Percentiles rank a stretch among this genome's conserved stretches.
Evolutionary conservation across 345 rosid genomes (phyloP).

Genomic region (Gossypium anomalum): DNA sequence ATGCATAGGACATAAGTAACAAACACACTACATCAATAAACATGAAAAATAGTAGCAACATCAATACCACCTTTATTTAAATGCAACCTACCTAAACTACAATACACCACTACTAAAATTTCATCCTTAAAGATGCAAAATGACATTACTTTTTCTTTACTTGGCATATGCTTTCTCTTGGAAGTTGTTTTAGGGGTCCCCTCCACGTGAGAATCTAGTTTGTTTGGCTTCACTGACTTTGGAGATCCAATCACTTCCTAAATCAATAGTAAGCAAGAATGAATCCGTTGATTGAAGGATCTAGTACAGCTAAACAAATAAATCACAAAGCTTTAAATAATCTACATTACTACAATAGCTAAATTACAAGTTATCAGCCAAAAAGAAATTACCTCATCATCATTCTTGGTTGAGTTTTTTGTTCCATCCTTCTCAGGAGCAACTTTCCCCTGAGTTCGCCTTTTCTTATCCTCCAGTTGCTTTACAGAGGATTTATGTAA

Average conservation of each 20-base stretch:
- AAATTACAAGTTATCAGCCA: slow-evolving; percentile 8
- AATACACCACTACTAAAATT: not conserved
- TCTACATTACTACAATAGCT: slow-evolving; percentile 2
- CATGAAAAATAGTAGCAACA: not conserved
- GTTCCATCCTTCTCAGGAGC: slow-evolving; percentile 36
- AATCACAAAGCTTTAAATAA: not conserved
- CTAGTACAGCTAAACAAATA: not conserved
- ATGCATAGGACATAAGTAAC: not conserved
- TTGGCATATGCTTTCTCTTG: slow-evolving; percentile 59
- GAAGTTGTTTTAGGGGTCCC: slow-evolving; percentile 51
- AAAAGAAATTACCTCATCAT: slow-evolving; percentile 38
- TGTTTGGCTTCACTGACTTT: slow-evolving; percentile 46
- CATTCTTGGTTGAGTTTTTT: slow-evolving; percentile 44
- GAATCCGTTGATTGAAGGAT: not conserved
- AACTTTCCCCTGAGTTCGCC: slow-evolving; percentile 41
- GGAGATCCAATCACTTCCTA: slow-evolving; percentile 54
- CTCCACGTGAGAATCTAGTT: slow-evolving; percentile 35
- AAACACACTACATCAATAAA: not conserved
- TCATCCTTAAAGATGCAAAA: not conserved
- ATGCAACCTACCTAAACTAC: not conserved
- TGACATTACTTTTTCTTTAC: slow-evolving; percentile 45
- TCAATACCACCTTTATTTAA: not conserved
- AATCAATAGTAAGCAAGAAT: slow-evolving; percentile 6
- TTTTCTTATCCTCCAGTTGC: slow-evolving; percentile 52
- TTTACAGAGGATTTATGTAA: slow-evolving; percentile 48